Conservation (phyloP, 192 early-diverging fungal genomes). For the Coemansia asiatica region DNA sequence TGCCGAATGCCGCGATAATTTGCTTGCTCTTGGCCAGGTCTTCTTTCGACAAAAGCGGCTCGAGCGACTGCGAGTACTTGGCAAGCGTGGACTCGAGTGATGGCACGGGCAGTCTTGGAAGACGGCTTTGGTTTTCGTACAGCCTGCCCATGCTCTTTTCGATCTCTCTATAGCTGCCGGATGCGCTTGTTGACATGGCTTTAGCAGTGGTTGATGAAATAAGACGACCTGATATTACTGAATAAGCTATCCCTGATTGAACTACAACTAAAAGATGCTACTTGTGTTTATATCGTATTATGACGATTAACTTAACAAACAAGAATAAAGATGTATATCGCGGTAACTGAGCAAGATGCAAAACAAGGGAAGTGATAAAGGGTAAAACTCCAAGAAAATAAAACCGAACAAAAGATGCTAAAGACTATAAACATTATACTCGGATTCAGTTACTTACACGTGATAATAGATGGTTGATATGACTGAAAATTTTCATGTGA, state of each 20-base stretch:
- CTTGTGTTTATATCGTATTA: no score
- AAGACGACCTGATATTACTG: neutral
- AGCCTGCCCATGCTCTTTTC: constrained; percentile 52
- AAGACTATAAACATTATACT: neutral
- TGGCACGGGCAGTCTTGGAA: constrained; percentile 90
- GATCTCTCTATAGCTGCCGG: neutral
- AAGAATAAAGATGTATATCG: no score
- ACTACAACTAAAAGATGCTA: no score
- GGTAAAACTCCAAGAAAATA: no score
- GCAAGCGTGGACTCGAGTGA: constrained; percentile 70
- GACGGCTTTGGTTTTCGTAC: constrained; percentile 62
- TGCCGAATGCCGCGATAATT: constrained; percentile 71
- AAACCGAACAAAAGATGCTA: neutral
- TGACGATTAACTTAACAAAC: no score
- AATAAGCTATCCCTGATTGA: neutral
- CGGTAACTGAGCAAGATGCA: no score
- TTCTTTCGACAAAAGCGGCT: constrained; percentile 65
- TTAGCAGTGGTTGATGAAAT: neutral
- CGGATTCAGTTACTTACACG: neutral
- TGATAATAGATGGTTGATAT: neutral
- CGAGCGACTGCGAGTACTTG: constrained; percentile 78
- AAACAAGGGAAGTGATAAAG: no score
- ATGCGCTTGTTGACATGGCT: constrained; percentile 16
- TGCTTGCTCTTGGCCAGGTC: constrained; percentile 67
- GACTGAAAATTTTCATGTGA: neutral